phyloP scores from a whole-genome alignment of 2,329 filamentous ascomycete genomes.

The Didymella pomorum region DNA sequence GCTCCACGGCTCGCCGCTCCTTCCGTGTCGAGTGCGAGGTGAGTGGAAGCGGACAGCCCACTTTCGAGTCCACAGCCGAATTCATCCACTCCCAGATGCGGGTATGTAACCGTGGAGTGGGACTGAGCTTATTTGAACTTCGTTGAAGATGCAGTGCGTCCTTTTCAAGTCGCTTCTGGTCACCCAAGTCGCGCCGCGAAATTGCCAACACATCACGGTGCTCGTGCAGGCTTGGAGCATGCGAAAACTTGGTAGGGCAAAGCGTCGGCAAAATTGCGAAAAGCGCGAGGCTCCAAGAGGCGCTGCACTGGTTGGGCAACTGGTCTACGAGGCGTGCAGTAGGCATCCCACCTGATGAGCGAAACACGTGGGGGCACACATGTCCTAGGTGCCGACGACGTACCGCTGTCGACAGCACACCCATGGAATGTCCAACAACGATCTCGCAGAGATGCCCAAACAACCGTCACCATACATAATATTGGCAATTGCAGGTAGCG shows the following conservation, averaged over 20 bases:
- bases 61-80: conserved; percentile 34
- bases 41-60: conserved; percentile 34
- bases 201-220: conserved; percentile 14
- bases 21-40: conserved; percentile 29
- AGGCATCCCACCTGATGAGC: conserved; percentile 19
- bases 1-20: conserved; percentile 32
- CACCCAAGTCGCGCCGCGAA: conserved; percentile 1
- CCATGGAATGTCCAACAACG: conserved; percentile 1
- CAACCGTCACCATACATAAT: not conserved
- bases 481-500: conserved; percentile 5
- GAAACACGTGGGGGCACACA: conserved; percentile 36
- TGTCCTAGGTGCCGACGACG: conserved; percentile 6
- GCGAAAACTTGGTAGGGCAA: conserved; percentile 10
- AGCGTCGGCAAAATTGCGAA: conserved; percentile 17
- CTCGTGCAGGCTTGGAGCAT: conserved; percentile 13
- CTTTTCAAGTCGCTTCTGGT: conserved; percentile 8
- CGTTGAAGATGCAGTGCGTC: conserved; percentile 18
- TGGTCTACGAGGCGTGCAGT: conserved; percentile 16
- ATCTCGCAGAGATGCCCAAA: not conserved
- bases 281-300: conserved; percentile 14
- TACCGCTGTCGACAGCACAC: conserved; percentile 6
- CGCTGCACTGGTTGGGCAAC: conserved; percentile 16
- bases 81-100: conserved; percentile 35
- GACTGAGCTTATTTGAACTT: conserved; percentile 46
- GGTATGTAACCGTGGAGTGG: conserved; percentile 40